Evolutionary conservation across 1,284 basidiomycete genomes (phyloP).

Genomic region (Cryptococcus deneoformans): DNA sequence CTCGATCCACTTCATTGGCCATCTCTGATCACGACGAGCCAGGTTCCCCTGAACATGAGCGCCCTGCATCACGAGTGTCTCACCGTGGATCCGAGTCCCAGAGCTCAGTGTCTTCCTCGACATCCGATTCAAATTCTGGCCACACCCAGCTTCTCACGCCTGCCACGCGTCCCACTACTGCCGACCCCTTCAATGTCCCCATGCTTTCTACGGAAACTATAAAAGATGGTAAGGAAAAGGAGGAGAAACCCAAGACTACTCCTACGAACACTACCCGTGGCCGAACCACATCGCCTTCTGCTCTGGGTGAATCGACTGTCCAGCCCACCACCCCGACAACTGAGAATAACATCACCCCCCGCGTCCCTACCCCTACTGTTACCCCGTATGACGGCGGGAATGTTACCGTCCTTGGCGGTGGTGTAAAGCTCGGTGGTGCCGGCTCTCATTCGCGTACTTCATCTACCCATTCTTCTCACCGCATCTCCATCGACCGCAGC

Average conservation of each 20-base stretch:
- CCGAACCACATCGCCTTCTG: slow-evolving; percentile 9
- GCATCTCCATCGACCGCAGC: slow-evolving; percentile 31
- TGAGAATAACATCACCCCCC: slow-evolving; percentile 15
- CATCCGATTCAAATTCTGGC: slow-evolving; percentile 35
- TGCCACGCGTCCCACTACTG: slow-evolving; percentile 36
- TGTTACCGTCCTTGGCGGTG: slow-evolving; percentile 50
- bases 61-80: slow-evolving; percentile 6
- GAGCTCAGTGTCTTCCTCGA: slow-evolving; percentile 28
- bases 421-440: slow-evolving; percentile 46
- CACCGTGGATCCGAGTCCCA: slow-evolving; percentile 24
- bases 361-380: slow-evolving; percentile 35
- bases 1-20: slow-evolving; percentile 7
- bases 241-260: slow-evolving; percentile 6
- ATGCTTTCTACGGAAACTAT: background rate
- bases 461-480: slow-evolving; percentile 21
- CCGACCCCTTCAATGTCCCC: slow-evolving; percentile 28
- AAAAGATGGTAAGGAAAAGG: slow-evolving; percentile 2
- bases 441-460: slow-evolving; percentile 28
- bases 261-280: slow-evolving; percentile 7
- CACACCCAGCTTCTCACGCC: slow-evolving; percentile 42
- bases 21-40: slow-evolving; percentile 4
- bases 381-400: slow-evolving; percentile 52
- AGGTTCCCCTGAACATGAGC: background rate
- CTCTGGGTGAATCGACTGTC: slow-evolving; percentile 13
- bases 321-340: slow-evolving; percentile 9